phyloP scores from a whole-genome alignment of 106 monocot genomes.

The Apostasia shenzhenica region DNA sequence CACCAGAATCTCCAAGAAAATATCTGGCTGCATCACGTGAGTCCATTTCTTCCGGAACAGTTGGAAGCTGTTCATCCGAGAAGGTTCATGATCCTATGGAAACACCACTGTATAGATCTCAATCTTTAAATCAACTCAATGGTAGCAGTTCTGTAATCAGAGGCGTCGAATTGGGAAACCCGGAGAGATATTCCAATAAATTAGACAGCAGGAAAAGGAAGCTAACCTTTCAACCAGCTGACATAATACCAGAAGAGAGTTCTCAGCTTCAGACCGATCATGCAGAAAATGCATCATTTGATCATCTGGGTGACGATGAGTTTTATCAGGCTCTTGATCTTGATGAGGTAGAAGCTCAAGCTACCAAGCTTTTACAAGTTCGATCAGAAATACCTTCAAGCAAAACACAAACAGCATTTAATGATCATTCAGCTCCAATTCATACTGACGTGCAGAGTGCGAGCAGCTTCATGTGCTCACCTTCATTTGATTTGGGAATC shows the following conservation, averaged over 20 bases:
- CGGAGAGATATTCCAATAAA: constrained; percentile 23
- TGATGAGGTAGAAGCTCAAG: constrained; percentile 87
- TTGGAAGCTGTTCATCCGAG: constrained; percentile 36
- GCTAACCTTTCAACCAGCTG: constrained; percentile 41
- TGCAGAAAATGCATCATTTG: neutral
- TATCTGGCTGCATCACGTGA: constrained; percentile 15
- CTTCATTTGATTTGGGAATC: constrained; percentile 81
- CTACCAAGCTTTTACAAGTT: constrained; percentile 43
- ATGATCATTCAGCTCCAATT: neutral
- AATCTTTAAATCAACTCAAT: constrained; percentile 4
- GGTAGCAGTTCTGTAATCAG: constrained; percentile 20
- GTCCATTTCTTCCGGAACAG: constrained; percentile 28
- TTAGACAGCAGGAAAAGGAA: constrained; percentile 73
- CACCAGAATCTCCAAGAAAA: constrained; percentile 24
- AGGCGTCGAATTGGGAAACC: constrained; percentile 1
- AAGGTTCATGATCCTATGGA: constrained; percentile 12
- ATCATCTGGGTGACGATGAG: constrained; percentile 50
- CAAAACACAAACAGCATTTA: neutral
- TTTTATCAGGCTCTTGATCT: constrained; percentile 79
- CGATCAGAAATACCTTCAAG: constrained; percentile 18
- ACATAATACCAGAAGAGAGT: constrained; percentile 4
- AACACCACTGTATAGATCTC: constrained; percentile 24
- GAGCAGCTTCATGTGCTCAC: constrained; percentile 18
- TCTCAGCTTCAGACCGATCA: neutral
- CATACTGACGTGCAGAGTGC: constrained; percentile 6